Conservation (phyloP, 331 rosid species). For the Quercus lobata region DNA sequence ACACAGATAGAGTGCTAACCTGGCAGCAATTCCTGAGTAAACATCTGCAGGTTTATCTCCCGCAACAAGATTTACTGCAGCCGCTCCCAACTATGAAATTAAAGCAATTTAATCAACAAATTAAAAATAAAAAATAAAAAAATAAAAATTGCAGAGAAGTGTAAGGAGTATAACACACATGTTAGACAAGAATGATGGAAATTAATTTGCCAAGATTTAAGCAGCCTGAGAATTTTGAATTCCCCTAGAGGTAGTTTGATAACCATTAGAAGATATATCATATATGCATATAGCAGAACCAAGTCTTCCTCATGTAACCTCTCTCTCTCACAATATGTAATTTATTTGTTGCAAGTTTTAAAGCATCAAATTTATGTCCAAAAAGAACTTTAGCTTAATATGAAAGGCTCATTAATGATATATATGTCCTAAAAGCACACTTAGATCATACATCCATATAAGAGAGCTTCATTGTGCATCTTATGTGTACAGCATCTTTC, state of each 20-base stretch:
- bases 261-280: not conserved
- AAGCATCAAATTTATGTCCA: not conserved
- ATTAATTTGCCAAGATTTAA: not conserved
- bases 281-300: not conserved
- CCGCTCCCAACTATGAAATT: constrained; percentile 71
- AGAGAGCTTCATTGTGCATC: not conserved
- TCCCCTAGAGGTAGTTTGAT: not conserved
- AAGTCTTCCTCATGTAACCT: not conserved
- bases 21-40: constrained; percentile 85
- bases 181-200: not conserved
- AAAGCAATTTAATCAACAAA: not conserved
- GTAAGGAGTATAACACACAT: not conserved
- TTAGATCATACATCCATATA: not conserved
- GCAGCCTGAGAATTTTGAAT: not conserved
- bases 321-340: not conserved
- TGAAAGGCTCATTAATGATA: not conserved
- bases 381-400: not conserved
- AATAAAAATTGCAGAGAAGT: not conserved
- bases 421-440: not conserved
- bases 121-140: not conserved
- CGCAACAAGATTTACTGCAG: constrained; percentile 82
- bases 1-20: constrained; percentile 31
- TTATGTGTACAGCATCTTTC: not conserved
- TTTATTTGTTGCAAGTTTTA: not conserved
- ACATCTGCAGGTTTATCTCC: constrained; percentile 93